A percentile compares a stretch with the other conserved stretches of the same genome.
These are phyloP conservation scores for Arbutus unedo DNA, from an alignment of 148 eudicot genomes.

Conservation along the genomic window DNA sequence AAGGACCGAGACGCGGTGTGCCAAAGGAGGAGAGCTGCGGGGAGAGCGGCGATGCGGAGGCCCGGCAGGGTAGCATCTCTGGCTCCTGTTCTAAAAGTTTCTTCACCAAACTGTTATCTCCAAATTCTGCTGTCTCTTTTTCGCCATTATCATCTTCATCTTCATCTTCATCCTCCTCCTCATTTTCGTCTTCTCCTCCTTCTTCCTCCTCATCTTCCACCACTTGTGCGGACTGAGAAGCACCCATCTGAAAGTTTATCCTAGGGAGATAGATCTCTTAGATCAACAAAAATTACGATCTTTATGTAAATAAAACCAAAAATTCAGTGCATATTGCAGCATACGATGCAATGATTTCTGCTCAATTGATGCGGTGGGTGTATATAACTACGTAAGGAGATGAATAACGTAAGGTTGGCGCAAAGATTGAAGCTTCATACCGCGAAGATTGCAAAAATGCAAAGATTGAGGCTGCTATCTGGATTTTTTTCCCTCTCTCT, in stretches of 20 bases:
- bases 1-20: slow-evolving; percentile 86
- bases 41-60: slow-evolving; percentile 91
- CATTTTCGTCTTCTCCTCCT: slow-evolving; percentile 25
- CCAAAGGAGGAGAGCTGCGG: slow-evolving; percentile 90
- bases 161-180: slow-evolving; percentile 34
- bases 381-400: neutral
- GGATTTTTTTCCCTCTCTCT: neutral
- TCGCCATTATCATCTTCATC: slow-evolving; percentile 36
- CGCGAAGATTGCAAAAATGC: neutral
- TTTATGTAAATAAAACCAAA: neutral
- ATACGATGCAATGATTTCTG: neutral
- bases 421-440: neutral
- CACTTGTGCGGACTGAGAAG: slow-evolving; percentile 65
- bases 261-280: slow-evolving; percentile 4
- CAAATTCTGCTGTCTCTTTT: slow-evolving; percentile 13
- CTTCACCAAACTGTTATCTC: slow-evolving; percentile 44
- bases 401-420: slow-evolving; percentile 2
- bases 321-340: neutral
- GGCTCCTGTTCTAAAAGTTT: slow-evolving; percentile 91
- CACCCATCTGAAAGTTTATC: slow-evolving; percentile 46
- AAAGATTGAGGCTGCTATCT: neutral
- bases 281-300: neutral
- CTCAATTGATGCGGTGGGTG: neutral
- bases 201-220: slow-evolving; percentile 56
- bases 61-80: slow-evolving; percentile 94